Evolutionary conservation across 257 asterid genomes (phyloP).

Genomic region (Misopates orontium): DNA sequence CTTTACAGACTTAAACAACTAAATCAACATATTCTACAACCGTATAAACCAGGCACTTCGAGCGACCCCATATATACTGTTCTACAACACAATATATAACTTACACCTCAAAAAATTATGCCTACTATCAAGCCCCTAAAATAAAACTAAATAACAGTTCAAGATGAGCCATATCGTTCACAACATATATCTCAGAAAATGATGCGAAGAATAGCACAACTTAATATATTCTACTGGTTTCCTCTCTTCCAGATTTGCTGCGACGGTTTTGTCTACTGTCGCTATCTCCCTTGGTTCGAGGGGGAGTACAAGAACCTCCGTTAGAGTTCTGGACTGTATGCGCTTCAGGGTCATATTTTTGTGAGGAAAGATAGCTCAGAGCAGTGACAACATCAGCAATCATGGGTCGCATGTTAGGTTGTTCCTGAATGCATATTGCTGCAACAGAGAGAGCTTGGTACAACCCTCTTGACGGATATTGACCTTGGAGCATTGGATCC

Average conservation of each 20-base stretch:
- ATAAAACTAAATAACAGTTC: not conserved
- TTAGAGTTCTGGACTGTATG: slow-evolving; percentile 45
- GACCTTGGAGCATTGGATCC: slow-evolving; percentile 83
- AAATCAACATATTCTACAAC: slow-evolving; percentile 32
- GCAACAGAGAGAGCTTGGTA: slow-evolving; percentile 89
- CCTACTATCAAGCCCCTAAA: not conserved
- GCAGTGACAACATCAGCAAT: slow-evolving; percentile 93
- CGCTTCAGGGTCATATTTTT: slow-evolving; percentile 50
- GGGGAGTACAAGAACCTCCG: slow-evolving; percentile 56
- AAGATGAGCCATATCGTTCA: too few relatives aligned
- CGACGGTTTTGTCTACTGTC: slow-evolving; percentile 39
- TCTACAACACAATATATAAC: slow-evolving; percentile 19
- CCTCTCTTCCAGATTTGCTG: slow-evolving; percentile 36
- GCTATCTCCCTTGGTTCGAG: slow-evolving; percentile 44
- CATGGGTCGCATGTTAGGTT: slow-evolving; percentile 69
- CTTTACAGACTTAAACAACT: slow-evolving; percentile 15
- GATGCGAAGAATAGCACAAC: slow-evolving; percentile 20
- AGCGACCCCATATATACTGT: slow-evolving; percentile 19
- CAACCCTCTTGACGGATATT: slow-evolving; percentile 70
- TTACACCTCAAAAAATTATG: slow-evolving; percentile 7
- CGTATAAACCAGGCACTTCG: slow-evolving; percentile 28
- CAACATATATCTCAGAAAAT: not conserved
- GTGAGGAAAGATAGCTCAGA: slow-evolving; percentile 69
- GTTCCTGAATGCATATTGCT: slow-evolving; percentile 90
- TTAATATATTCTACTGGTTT: slow-evolving; percentile 27